Evolutionary conservation across 352 stramenopile genomes (phyloP).

Genomic region (Pythium chondricola): DNA sequence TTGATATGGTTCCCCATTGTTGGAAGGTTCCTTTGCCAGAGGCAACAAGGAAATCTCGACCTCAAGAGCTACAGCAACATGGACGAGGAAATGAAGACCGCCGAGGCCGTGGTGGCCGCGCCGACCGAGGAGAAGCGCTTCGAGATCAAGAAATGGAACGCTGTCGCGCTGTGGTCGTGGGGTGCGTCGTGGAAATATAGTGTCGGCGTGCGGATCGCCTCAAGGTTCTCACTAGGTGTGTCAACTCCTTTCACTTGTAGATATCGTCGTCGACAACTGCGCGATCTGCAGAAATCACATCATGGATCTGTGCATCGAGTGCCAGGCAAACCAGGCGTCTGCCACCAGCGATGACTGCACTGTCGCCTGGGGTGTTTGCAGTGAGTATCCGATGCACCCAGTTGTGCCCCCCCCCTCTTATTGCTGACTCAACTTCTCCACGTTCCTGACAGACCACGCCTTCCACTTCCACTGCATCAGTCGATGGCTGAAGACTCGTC

Average conservation of each 20-base stretch:
- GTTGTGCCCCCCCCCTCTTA: neutral
- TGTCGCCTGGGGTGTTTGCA: conserved; percentile 83
- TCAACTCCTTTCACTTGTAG: conserved; percentile 25
- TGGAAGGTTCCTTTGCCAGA: too few species aligned
- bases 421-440: conserved; percentile 1
- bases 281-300: conserved; percentile 99
- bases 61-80: too few species aligned
- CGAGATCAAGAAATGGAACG: conserved; percentile 99
- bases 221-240: too few species aligned
- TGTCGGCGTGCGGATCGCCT: too few species aligned
- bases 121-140: conserved; percentile 87
- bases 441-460: conserved; percentile 92
- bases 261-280: conserved; percentile 88
- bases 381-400: conserved; percentile 27
- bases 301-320: conserved; percentile 99
- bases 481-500: conserved; percentile 98
- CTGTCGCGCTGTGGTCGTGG: conserved; percentile 99
- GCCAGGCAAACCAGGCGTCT: conserved; percentile 92
- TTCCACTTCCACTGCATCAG: conserved; percentile 99
- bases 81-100: conserved; percentile 65
- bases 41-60: too few species aligned
- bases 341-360: conserved; percentile 86
- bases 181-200: conserved; percentile 35
- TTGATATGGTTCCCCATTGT: too few species aligned
- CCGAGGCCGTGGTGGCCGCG: conserved; percentile 17